phyloP scores from a whole-genome alignment of 2,329 filamentous ascomycete genomes.

The Thermothelomyces thermophilus region DNA sequence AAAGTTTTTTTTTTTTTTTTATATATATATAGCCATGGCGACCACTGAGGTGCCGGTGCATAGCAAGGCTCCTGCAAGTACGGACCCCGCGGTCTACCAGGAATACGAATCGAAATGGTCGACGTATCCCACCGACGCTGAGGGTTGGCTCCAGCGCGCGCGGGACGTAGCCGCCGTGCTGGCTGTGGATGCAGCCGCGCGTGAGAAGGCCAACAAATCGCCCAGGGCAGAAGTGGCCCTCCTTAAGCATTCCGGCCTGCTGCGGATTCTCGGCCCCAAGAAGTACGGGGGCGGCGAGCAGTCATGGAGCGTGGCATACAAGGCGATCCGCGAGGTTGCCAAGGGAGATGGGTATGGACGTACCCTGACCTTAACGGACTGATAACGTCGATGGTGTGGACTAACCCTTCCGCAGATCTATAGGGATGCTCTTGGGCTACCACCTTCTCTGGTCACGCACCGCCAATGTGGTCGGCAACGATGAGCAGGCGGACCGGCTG shows the following conservation, averaged over 20 bases:
- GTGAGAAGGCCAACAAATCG: constrained; percentile 36
- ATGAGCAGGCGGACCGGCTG: constrained; percentile 51
- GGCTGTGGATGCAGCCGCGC: constrained; percentile 28
- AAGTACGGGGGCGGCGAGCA: constrained; percentile 40
- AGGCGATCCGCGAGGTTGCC: constrained; percentile 54
- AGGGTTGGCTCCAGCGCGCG: constrained; percentile 35
- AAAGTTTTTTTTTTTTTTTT: too few species aligned
- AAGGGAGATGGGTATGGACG: constrained; percentile 50
- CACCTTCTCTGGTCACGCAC: constrained; percentile 59
- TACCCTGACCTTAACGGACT: background rate
- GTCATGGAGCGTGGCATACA: constrained; percentile 47
- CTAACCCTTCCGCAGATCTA: constrained; percentile 33
- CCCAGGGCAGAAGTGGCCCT: constrained; percentile 36
- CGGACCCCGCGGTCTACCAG: constrained; percentile 34
- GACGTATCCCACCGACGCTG: constrained; percentile 27
- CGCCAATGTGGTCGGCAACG: constrained; percentile 52
- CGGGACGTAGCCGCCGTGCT: constrained; percentile 34
- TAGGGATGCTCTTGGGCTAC: constrained; percentile 61
- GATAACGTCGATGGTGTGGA: background rate
- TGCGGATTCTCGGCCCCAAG: constrained; percentile 34
- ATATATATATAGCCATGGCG: constrained; percentile 2
- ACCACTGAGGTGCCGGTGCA: background rate
- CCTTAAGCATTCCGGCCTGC: constrained; percentile 36
- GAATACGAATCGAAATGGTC: constrained; percentile 34
- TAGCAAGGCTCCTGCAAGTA: constrained; percentile 17